A percentile compares a stretch with the other conserved stretches of the same genome.
Evolutionary conservation across 345 rosid genomes (phyloP).

Genomic region (Dipteronia sinensis): DNA sequence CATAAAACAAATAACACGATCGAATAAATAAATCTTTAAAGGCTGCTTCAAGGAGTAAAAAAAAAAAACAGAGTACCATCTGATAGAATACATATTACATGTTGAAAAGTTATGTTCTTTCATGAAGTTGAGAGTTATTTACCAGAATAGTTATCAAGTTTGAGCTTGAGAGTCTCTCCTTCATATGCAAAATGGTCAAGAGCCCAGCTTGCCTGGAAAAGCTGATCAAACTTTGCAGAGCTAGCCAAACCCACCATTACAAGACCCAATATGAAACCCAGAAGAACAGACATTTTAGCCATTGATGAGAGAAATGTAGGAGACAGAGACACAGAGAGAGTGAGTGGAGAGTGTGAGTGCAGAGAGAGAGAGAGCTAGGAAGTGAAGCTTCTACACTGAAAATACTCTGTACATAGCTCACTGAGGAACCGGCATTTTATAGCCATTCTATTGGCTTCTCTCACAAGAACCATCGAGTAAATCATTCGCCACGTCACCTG

Average conservation of each 20-base stretch:
- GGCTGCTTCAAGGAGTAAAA: background rate
- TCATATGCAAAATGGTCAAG: slow-evolving; percentile 69
- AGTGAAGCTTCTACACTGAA: slow-evolving; percentile 15
- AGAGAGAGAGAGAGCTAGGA: background rate
- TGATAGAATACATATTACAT: too few species aligned
- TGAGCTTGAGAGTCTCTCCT: slow-evolving; percentile 84
- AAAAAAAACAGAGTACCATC: background rate
- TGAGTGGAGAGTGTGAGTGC: too few species aligned
- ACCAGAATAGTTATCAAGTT: slow-evolving; percentile 94
- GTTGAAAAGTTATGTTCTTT: background rate
- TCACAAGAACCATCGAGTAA: slow-evolving; percentile 14
- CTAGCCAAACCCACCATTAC: slow-evolving; percentile 39
- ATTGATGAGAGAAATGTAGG: slow-evolving; percentile 13
- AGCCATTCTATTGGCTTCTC: slow-evolving; percentile 40
- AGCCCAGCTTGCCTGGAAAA: slow-evolving; percentile 89
- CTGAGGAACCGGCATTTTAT: slow-evolving; percentile 26
- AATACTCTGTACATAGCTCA: background rate
- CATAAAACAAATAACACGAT: background rate
- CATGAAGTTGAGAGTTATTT: background rate
- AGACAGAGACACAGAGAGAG: background rate
- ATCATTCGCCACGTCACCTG: slow-evolving; percentile 23
- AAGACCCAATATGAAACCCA: slow-evolving; percentile 40
- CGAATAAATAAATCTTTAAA: background rate
- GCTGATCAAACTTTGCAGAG: slow-evolving; percentile 70
- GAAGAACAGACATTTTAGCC: slow-evolving; percentile 28